Evolutionary conservation across 2,329 filamentous ascomycete species (phyloP), one percentile per base, ranked within the genome.

Genomic region (Dendrostoma leiphaemia): DNA sequence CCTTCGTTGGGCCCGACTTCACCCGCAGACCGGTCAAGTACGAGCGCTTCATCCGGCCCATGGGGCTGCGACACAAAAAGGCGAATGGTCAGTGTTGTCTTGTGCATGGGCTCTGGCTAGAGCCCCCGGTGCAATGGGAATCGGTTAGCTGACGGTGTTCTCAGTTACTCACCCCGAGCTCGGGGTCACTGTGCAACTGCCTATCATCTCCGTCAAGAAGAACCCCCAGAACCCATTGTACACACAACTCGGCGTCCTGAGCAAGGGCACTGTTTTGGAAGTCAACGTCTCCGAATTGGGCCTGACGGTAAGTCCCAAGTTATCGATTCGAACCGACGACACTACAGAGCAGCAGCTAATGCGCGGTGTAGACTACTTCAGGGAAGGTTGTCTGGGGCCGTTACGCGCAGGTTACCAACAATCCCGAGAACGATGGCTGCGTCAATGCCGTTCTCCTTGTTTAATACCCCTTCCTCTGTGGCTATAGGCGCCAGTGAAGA

Each of bases 331-430:
- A 15, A 10, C 5, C 1, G 3, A 19, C 12, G 10, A 19, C n/a
- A 17, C 7, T 12, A 8, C 26, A 12, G 4, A 15, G 31, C 28
- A 34, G 15, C n/a, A 15, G 15, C 43, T 46, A 32, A 46, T 6
- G 17, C 28, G n/a, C n/a, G 15, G 19, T 31, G 8, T 17, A 46
- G 43, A 97, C 94, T 3, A 88, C 92, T 2, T 86, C 85, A 59
- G 94, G 94, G 59, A 97, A 97, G 75, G 90, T 96, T 8, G 90
- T 93, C 6, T 97, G 92, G 92, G 91, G 90, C 63, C 81, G 90
- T 62, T 94, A 86, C 74, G 89, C 89, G 7, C 88, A 91, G 71
- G 79, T 90, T 40, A 79, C 80, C 21, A 81, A 80, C 65, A 76
- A 75, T 61, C 73, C 74, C 3, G 75, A 79, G 59, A 66, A 65